phyloP scores from a whole-genome alignment of 2,329 filamentous ascomycete genomes.

The Pestalotiopsis sp. region DNA sequence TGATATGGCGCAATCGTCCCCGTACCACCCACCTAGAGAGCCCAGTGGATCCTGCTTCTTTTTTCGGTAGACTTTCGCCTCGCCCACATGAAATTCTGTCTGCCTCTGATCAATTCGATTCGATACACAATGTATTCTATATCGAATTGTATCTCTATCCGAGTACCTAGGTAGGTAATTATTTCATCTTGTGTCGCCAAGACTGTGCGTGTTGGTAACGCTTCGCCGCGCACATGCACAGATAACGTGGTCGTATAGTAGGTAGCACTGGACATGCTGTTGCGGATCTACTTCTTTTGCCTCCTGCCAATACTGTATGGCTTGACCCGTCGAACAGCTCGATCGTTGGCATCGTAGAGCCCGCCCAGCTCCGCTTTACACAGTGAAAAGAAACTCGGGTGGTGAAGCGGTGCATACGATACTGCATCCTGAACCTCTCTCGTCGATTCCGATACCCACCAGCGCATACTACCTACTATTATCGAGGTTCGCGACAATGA shows the following conservation, averaged over 20 bases:
- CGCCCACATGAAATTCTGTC: not conserved
- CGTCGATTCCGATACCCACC: not conserved
- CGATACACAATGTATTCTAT: not conserved
- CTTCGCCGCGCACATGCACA: not conserved
- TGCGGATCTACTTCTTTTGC: not conserved
- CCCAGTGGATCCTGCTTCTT: constrained; percentile 8
- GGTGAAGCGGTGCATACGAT: not conserved
- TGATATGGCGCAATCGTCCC: constrained; percentile 27
- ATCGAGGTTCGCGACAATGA: not conserved
- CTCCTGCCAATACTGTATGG: constrained; percentile 8
- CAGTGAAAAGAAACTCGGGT: not conserved
- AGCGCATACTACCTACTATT: not conserved
- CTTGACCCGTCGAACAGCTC: not conserved
- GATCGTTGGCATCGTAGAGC: not conserved
- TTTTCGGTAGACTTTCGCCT: not conserved
- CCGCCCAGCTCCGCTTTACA: not conserved
- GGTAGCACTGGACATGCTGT: not conserved
- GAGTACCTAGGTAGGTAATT: not conserved
- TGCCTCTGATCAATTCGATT: not conserved
- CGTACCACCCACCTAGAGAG: constrained; percentile 19
- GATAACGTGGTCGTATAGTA: not conserved
- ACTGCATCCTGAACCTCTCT: not conserved
- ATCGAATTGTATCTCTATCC: not conserved
- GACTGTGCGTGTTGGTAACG: not conserved
- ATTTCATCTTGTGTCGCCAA: no score